These are phyloP conservation scores for Scalesia atractyloides DNA, from an alignment of 129 eudicot species.

Conservation along the genomic window DNA sequence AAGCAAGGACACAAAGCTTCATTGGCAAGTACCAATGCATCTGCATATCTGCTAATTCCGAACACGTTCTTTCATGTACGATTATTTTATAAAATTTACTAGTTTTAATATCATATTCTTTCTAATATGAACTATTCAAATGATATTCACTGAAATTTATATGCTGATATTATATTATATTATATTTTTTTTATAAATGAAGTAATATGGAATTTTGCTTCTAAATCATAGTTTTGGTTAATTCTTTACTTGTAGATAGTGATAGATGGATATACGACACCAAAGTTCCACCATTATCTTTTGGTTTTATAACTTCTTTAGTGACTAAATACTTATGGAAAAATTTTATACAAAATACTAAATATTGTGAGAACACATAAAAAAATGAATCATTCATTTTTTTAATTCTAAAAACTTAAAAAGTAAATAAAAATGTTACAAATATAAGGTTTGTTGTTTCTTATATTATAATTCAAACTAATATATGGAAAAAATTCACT, in stretches of 20 bases:
- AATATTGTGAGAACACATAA: too few species aligned
- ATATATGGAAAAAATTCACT: too few species aligned
- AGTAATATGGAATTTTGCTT: conserved; percentile 11
- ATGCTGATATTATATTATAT: too few species aligned
- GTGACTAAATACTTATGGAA: too few species aligned
- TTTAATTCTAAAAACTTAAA: too few species aligned
- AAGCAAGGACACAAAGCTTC: conserved; percentile 23
- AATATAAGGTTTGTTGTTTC: too few species aligned
- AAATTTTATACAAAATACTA: too few species aligned
- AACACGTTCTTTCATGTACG: conserved; percentile 30
- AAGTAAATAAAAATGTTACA: too few species aligned
- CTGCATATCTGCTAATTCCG: background rate
- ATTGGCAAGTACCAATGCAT: conserved; percentile 30
- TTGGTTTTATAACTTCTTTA: background rate
- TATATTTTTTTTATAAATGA: background rate
- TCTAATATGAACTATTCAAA: background rate
- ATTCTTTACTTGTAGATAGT: background rate
- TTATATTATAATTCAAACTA: too few species aligned
- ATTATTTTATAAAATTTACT: conserved; percentile 7
- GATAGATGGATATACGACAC: background rate
- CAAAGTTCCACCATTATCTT: background rate
- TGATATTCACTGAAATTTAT: too few species aligned
- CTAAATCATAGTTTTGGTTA: background rate
- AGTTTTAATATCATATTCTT: background rate
- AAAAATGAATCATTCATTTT: too few species aligned